Evolutionary conservation across 257 asterid species (phyloP), one percentile per base, ranked within the genome.

Genomic region (Haberlea rhodopensis): DNA sequence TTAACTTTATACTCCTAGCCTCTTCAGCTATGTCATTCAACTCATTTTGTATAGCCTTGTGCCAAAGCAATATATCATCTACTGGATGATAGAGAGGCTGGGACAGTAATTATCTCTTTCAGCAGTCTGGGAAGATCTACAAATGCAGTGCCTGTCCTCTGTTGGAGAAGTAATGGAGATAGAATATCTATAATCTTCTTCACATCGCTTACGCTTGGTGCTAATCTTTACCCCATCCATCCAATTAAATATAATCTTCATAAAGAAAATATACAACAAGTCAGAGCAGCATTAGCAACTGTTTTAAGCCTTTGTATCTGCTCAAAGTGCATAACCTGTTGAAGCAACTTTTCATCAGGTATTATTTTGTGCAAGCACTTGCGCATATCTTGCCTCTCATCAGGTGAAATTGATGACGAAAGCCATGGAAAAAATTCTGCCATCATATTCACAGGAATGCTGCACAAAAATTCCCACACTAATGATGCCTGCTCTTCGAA

Each of bases 391-490:
- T 82, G 85, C 46, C 89, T 69, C 73, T 92, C 98, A 64, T 92
- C 98, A 27, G 85, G 59, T 22, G 95, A 89, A 71, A 89, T 78
- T 68, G 98, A 89, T 51, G 86, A 80, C 43, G 98, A 80, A 77
- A 92, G 98, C 98, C 98, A 92, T 19, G 98, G 98, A 76, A 92
- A 85, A 73, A 92, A 89, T 72, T 92, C 96, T 66, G 96, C 97
- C 97, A 92, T 87, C 98, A 92, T 89, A 81, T 89, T 87, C 53
- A 85, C 96, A 26, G 98, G 98, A 78, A 92, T 89, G 75, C 98
- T 92, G 80, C 98, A 92, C 75, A 92, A 78, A 71, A 92, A 92
- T 73, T 89, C 97, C 98, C 98, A 92, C 7, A 85, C 98, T 78
- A 92, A 77, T 70, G 97, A 85, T 60, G 97, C 96, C 75, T 92